Evolutionary conservation across 371 early-diverging fungal species (phyloP).

Genomic region (Dichotomocladium elegans): DNA sequence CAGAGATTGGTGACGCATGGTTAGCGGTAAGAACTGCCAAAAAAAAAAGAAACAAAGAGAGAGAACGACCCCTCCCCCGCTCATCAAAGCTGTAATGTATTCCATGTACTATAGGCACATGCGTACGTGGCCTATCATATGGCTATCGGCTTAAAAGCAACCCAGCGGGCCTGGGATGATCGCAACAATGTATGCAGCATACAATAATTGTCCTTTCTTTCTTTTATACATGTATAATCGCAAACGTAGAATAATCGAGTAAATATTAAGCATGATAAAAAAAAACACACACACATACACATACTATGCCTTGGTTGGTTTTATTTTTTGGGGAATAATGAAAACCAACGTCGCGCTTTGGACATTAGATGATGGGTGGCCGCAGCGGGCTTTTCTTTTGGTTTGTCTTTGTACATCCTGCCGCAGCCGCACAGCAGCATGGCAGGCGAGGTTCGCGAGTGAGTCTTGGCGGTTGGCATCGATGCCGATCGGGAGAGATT

Average conservation of each 20-base stretch:
- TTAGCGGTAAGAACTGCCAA: slow-evolving; percentile 23
- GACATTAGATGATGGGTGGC: not conserved
- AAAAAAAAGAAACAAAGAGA: not conserved
- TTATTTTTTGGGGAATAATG: not conserved
- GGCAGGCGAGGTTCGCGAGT: too few relatives aligned
- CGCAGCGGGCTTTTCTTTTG: too few relatives aligned
- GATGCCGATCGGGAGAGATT: not conserved
- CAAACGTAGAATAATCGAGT: too few relatives aligned
- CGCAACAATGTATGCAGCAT: not conserved
- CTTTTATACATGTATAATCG: too few relatives aligned
- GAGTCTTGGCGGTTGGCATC: not conserved
- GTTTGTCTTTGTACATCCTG: not conserved
- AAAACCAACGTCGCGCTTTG: slow-evolving; percentile 6
- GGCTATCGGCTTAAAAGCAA: too few relatives aligned
- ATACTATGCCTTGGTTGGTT: not conserved
- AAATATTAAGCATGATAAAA: too few relatives aligned
- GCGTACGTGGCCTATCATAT: slow-evolving; percentile 31
- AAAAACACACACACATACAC: not conserved
- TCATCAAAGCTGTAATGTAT: too few relatives aligned
- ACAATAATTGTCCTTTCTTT: too few relatives aligned
- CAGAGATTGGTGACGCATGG: slow-evolving; percentile 40
- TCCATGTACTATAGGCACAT: too few relatives aligned
- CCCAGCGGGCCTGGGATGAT: slow-evolving; percentile 30
- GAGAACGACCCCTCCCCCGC: not conserved
- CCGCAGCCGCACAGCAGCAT: not conserved